Base-by-base conservation (phyloP, 75 land plant genomes). In the Sequoiadendron giganteum region DNA sequence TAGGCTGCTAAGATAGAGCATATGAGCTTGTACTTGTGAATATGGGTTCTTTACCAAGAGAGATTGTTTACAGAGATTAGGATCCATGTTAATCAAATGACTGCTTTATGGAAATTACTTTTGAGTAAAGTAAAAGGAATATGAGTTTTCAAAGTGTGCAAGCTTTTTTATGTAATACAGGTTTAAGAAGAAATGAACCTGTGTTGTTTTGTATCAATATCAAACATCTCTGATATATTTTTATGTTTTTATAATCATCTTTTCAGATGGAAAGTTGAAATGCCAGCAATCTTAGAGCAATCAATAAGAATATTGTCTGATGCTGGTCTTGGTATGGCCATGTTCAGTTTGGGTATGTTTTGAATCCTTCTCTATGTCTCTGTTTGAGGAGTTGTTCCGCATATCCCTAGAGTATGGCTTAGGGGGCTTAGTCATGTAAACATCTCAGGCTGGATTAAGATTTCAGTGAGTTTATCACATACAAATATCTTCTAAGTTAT, bases 301-400 rank as follows among this genome's bases (percentile, higher is more conserved):
- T 98, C 99, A 0, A 95, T 98, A 42, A 85, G 93, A 42, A 94
- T 98, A 56, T 88, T 98, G 39, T 97, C 99, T 30, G 93, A 98
- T 91, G 96, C 99, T 54, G 99, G 99, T 38, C 95, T 98, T 38
- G 99, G 99, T 76, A 97, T 98, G 99, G 99, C 99, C 77, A 98
- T 98, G 99, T 98, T 98, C 89, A 97, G 99, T 89, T 94, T 98
- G 78, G 99, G 98, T 96, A 90, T 86, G 87, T 21, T 65, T 83
- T 87, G 85, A 77, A 43, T 45, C 6, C 52, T 82, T 82, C 13
- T 45, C 4, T 21, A 1, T 45, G 3, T 47, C n/a, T 25, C 49
- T 82, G 14, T 10, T 43, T 82, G 84, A 47, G 14, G 19, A 42
- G 84, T 8, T 45, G 19, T 47, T 30, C 34, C 10, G 52, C 34